Base-by-base conservation (phyloP, 2,329 filamentous ascomycete species). In the Pseudogymnoascus verrucosus region DNA sequence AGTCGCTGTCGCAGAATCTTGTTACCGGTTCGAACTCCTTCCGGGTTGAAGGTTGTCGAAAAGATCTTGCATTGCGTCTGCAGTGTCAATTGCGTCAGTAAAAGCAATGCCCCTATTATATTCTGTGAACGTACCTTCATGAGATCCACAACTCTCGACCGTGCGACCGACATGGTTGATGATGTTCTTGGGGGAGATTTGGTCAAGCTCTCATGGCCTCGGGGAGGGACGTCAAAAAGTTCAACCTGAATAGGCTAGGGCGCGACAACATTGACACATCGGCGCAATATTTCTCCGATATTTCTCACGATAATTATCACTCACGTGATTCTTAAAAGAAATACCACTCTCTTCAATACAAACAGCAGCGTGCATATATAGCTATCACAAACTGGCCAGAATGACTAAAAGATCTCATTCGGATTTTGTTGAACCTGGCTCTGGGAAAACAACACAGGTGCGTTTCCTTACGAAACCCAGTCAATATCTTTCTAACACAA, bases 41-140 rank as follows among this genome's bases (percentile, higher is more conserved):
- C 83, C 26, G 95, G 95, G 78, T 99, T 99, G 81, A 87, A 98
- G 62, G 88, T 93, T 61, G 89, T 90, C 72, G 88, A 88, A 81
- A 98, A 99, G 79, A 98, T 85, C 75, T 88, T 86, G 82, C 91
- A 96, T 88, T 93, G 92, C 73, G 85, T 84, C 93, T 97, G 71
- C 51, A 77, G 4, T 57, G 39, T 66, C 42, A 67, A 65, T 8
- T 14, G 12, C 16, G 42, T n/a, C 16, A 42, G 69, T 34, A 65
- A 39, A 8, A 28, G 8, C n/a, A 2, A 11, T 26, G 16, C 23
- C 23, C 39, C 47, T 14, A 19, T 26, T 14, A 11, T n/a, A 63
- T 42, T 14, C 2, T 40, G 14, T 12, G 8, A 54, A 19, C 69
- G 54, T 77, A 91, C 92, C 88, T 91, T 92, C 80, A 93, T 84